Evolutionary conservation across 805 yeast genomes (phyloP), one percentile per base, ranked within the genome.

Genomic region (Candida glaebosa): DNA sequence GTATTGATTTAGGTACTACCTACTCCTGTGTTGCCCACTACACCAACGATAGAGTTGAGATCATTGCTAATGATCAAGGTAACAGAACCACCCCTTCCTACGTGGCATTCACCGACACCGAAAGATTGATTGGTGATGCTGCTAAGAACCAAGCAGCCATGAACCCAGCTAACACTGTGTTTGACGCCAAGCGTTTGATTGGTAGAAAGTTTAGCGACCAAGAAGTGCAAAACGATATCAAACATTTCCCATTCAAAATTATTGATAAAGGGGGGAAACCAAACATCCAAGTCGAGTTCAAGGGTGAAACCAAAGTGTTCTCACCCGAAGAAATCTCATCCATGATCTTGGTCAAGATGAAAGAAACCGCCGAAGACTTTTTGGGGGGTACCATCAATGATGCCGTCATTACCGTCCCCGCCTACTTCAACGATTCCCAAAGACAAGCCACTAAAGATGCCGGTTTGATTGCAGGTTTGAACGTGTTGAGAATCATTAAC

Each of bases 141-240:
- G 98, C 97, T 47, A 91, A 91, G 82, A 90, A 91, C 71, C 97
- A 91, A 75, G 96, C 96, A 43, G 96, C 97, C 52, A 86, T 90
- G 82, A 91, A 91, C 74, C 97, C 97, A 40, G 53, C 73, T 46
- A 90, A 90, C 78, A 90, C 97, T 34, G 90, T 90, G 47, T 90
- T 90, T 59, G 97, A 90, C 60, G 96, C 96, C 58, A 90, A 90
- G 77, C 85, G 97, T 75, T 79, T 90, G 63, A 90, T 90, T 63
- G 95, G 95, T 54, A 81, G 73, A 79, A 87, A 65, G 61, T 87
- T 82, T 58, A 67, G 70, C 51, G 96, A 90, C 58, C 76, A 82
- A 37, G 91, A 82, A 57, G 93, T 89, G 42, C 81, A 77, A 52
- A 75, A 67, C 42, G 96, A 89, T 62, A 69, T 84, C 52, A 87